Percentiles rank a stretch among this genome's conserved stretches.
phyloP scores from a whole-genome alignment of 495 filamentous ascomycete genomes.

The Massariosphaeria phaeospora region DNA sequence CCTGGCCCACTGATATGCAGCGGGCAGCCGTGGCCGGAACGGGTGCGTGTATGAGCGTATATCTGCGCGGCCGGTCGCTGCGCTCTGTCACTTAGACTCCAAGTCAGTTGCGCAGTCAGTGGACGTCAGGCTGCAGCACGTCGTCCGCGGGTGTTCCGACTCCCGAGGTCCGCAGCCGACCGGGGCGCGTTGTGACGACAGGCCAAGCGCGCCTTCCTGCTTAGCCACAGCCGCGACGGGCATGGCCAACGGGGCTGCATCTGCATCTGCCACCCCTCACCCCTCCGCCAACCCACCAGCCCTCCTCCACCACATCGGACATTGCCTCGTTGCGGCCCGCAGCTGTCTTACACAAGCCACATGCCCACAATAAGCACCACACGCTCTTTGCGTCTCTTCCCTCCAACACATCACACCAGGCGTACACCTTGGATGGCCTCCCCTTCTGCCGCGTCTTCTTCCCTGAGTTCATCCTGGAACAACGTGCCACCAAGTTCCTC shows the following conservation, averaged over 20 bases:
- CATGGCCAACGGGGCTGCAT: background rate
- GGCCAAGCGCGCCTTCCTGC: background rate
- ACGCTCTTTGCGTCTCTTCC: background rate
- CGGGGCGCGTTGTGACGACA: background rate
- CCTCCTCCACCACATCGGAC: constrained; percentile 16
- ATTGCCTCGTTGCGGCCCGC: constrained; percentile 17
- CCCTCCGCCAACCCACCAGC: constrained; percentile 17
- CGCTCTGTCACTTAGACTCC: background rate
- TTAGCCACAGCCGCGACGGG: constrained; percentile 20
- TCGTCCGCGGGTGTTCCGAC: background rate
- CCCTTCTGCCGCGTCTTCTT: background rate
- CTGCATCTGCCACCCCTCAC: constrained; percentile 13
- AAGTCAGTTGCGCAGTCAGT: background rate
- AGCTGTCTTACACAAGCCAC: constrained; percentile 17
- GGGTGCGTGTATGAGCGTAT: too few relatives aligned
- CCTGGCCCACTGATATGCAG: too few relatives aligned
- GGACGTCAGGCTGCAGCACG: too few relatives aligned
- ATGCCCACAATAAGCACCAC: constrained; percentile 20
- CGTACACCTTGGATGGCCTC: background rate
- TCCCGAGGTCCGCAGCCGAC: background rate
- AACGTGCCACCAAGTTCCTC: background rate
- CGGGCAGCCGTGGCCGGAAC: too few relatives aligned
- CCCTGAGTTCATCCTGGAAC: background rate
- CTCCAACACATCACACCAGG: background rate
- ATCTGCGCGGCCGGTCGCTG: too few relatives aligned